Conservation (phyloP, 2,329 filamentous ascomycete species). For the Ramularia collo-cygni region DNA sequence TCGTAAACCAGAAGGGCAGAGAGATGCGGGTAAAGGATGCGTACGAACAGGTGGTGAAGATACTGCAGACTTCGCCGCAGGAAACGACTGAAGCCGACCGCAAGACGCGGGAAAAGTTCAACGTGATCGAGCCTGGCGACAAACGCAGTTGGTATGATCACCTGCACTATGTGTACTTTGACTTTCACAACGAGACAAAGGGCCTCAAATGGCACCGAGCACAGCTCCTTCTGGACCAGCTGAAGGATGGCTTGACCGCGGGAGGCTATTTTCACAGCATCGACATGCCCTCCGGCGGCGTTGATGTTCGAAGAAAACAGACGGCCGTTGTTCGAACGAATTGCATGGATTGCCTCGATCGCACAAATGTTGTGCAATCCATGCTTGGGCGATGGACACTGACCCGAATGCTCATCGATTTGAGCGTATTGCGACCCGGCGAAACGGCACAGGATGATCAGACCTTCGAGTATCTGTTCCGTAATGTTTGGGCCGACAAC, state of each 20-base stretch:
- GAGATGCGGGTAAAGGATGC: conserved; percentile 85
- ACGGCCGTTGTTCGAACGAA: conserved; percentile 92
- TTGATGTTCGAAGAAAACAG: conserved; percentile 77
- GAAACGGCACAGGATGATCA: conserved; percentile 73
- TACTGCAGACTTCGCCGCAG: conserved; percentile 61
- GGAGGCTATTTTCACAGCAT: conserved; percentile 91
- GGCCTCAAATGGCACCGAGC: conserved; percentile 90
- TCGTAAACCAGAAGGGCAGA: conserved; percentile 93
- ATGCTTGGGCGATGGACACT: conserved; percentile 89
- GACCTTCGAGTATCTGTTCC: conserved; percentile 83
- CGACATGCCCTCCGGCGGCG: conserved; percentile 70
- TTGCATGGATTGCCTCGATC: conserved; percentile 98
- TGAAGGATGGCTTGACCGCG: conserved; percentile 66
- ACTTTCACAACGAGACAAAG: conserved; percentile 97
- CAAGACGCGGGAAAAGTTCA: conserved; percentile 69
- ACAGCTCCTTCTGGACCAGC: conserved; percentile 73
- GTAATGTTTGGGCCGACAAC: conserved; percentile 97
- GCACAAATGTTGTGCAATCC: conserved; percentile 95
- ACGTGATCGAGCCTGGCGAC: conserved; percentile 60
- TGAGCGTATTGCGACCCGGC: conserved; percentile 69
- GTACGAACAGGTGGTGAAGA: conserved; percentile 83
- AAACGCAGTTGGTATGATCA: conserved; percentile 65
- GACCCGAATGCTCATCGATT: conserved; percentile 79
- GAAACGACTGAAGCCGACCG: conserved; percentile 60
- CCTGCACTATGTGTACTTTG: conserved; percentile 95